Base-by-base conservation (phyloP, 169 alveolate genomes). In the Cryptosporidium xiaoi region DNA sequence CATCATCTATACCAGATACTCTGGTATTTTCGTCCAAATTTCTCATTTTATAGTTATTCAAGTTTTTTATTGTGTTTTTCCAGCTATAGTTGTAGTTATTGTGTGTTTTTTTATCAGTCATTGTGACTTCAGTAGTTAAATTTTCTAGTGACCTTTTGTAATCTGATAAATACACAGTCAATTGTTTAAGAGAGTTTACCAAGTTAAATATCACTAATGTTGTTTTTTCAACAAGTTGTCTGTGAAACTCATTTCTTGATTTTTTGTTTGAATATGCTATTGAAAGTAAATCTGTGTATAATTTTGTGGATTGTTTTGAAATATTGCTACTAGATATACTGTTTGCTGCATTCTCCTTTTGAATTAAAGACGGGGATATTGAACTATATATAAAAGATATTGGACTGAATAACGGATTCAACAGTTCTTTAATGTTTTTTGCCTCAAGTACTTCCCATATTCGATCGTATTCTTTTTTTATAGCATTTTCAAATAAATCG, bases 251-350 rank as follows among this genome's bases (percentile, higher is more conserved):
- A 7, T 24, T 13, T 77, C 71, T 56, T 15, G 64, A 77, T 3
- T 46, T 51, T 6, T 48, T 24, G 31, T 58, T 62, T 15, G 87
- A 34, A 33, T 77, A 77, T 10, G 64, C 46, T 0, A 51, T 24
- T 12, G 31, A 29, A 4, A 77, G 40, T 1, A 77, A 18, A n/a
- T 77, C 87, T n/a, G 44, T 77, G 44, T 77, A 77, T 12, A 46
- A 71, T 50, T 77, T 77, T 16, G 71, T 77, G 8, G 87, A 34
- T 31, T 77, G 87, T 20, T 62, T 56, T 56, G 87, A 77, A 7
- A 31, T n/a, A 40, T 24, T 55, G 67, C 3, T 55, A 12, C 34
- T 27, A 58, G 69, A 33, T 8, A 31, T 20, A 3, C 64, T 34
- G 56, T 55, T 69, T 40, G 48, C 1, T 40, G 48, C 10, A 48